Base-by-base conservation (phyloP, 306 rosid species). In the Sphenostylis stenocarpa region DNA sequence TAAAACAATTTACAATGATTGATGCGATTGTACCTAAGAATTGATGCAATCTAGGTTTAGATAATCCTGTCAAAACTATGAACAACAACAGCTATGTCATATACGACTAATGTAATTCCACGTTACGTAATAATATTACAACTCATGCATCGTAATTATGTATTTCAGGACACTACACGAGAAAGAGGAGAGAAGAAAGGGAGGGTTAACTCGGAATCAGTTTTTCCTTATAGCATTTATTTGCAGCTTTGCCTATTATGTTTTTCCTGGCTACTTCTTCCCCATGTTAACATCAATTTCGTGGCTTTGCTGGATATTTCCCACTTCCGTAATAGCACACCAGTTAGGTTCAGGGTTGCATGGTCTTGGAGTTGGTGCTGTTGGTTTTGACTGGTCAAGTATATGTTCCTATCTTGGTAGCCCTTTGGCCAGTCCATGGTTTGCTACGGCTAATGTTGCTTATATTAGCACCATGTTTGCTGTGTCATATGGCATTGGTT, bases 371-470 rank as follows among this genome's bases (percentile, higher is more conserved):
- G 19, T 93, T 10, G 94, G 91, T 4, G 84, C 90, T 47, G 2
- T 93, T 17, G 96, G 97, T 15, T 76, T 90, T 12, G 96, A 93
- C 70, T 93, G 97, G 97, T 87, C 96, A 8, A 90, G 84, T 41
- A 87, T 93, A 28, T 85, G 88, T 69, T 72, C 97, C n/a, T 93
- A 93, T 74, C 91, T 93, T 31, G 88, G 88, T 8, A 93, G 94
- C 80, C 97, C 97, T 2, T 73, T 93, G 26, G 97, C 97, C 6
- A 93, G 96, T 80, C 97, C 97, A 10, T 93, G 97, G 97, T 93
- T 93, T 72, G 97, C 97, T 7, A 93, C 94, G 1, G 97, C 89
- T 21, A 93, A 93, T 34, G 39, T 93, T 52, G 93, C 97, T 33
- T 83, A 84, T 69, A 66, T 93, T 66, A 93, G 97, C 85, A 84